Evolutionary conservation across 352 stramenopile genomes (phyloP), one percentile per base, ranked within the genome.

Genomic region (Aphanomyces stellatus): DNA sequence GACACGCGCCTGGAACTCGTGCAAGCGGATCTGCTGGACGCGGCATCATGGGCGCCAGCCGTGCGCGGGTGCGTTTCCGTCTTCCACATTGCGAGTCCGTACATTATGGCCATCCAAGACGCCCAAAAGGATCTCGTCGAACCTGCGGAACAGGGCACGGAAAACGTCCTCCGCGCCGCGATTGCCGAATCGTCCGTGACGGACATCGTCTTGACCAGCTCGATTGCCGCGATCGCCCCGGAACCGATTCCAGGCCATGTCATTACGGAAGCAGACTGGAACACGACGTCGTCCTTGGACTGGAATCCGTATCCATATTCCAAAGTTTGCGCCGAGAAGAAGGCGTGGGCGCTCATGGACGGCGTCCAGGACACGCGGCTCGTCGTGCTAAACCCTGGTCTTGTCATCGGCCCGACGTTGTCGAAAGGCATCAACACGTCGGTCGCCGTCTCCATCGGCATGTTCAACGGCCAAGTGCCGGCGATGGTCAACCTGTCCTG

Each of bases 31-130:
- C 37, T 46, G 0, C n/a, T 46, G 37, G 37, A 46, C 37, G 37
- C 13, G 0, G n/a, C 13, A 19, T 11, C 37, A 46, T 46, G 37
- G 37, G 37, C 37, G 13, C 37, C 37, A 46, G 37, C 37, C 37
- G 37, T 46, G 37, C 13, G n/a, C 13, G 69, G 65, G 22, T 74
- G 69, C 57, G 31, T 22, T 8, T 22, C 27, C 15, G 69, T 74
- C 13, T 53, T 74, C 25, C 69, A 74, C 69, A 69, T 51, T 10
- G 69, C 69, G 25, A 70, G 51, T 31, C 69, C 69, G 17, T 74
- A 73, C 61, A 55, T 30, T 3, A 25, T 65, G 31, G 57, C 67
- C 4, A 0, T 46, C 11, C 37, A 46, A 11, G 37, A 46, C n/a
- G 11, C 37, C n/a, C 2, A 46, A 19, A 46, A 46, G 37, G 51